Evolutionary conservation across 805 yeast species (phyloP).

Genomic region (Metschnikowia anglica): DNA sequence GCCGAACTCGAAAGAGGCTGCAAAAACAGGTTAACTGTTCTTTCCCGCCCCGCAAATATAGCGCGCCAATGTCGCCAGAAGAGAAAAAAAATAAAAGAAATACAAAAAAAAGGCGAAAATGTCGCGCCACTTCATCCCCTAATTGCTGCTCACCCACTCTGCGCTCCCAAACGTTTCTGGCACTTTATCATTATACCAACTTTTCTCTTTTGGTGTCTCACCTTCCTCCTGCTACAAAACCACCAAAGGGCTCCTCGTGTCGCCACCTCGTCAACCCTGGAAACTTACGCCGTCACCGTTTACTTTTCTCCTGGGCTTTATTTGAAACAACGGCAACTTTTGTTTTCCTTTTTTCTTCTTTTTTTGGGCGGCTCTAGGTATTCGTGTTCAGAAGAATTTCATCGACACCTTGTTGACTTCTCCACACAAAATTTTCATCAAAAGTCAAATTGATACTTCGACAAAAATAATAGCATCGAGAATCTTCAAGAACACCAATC

Average conservation of each 20-base stretch:
- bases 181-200: constrained; percentile 7
- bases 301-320: constrained; percentile 9
- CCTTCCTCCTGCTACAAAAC: constrained; percentile 11
- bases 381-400: constrained; percentile 11
- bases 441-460: neutral
- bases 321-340: constrained; percentile 9
- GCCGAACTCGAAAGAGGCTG: constrained; percentile 1
- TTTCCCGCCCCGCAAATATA: constrained; percentile 1
- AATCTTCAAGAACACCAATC: no score
- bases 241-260: constrained; percentile 11
- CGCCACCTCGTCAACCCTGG: constrained; percentile 7
- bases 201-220: constrained; percentile 16
- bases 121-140: constrained; percentile 23
- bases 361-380: constrained; percentile 10
- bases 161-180: constrained; percentile 19
- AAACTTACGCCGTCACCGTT: constrained; percentile 11
- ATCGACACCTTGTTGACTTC: constrained; percentile 9
- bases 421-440: constrained; percentile 1
- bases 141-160: constrained; percentile 22
- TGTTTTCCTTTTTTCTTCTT: constrained; percentile 5
- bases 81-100: constrained; percentile 6
- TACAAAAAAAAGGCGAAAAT: constrained; percentile 19
- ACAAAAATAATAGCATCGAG: neutral
- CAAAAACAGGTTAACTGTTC: neutral
- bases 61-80: constrained; percentile 7